phyloP scores from a whole-genome alignment of 2,329 filamentous ascomycete species.

The Botrytis paeoniae region DNA sequence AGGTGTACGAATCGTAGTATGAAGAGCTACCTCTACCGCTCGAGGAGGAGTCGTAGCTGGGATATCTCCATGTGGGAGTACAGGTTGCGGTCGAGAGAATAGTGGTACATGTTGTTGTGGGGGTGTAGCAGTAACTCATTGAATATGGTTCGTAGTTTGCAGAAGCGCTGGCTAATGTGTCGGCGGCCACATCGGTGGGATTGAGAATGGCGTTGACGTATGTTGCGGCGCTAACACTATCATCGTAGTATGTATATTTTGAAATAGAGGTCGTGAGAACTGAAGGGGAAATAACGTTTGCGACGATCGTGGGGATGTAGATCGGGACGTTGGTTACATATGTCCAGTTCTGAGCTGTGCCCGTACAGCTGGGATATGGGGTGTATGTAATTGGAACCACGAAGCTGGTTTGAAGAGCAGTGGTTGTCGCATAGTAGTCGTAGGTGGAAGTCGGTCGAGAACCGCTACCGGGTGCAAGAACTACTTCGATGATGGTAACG shows the following conservation, averaged over 20 bases:
- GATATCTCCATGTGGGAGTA: not conserved
- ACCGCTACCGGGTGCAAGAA: not conserved
- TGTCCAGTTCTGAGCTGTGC: not conserved
- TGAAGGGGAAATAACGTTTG: not conserved
- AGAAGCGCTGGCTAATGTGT: not conserved
- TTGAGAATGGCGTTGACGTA: not conserved
- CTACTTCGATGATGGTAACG: not conserved
- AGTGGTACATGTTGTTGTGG: not conserved
- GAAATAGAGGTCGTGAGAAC: not conserved
- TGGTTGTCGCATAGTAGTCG: not conserved
- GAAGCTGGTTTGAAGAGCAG: not conserved
- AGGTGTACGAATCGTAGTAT: not conserved
- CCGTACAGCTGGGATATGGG: not conserved
- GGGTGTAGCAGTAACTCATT: not conserved
- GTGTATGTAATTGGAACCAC: not conserved
- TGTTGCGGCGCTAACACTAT: not conserved
- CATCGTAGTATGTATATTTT: not conserved
- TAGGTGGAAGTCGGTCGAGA: not conserved
- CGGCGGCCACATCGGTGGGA: not conserved
- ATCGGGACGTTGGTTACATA: slow-evolving; percentile 1
- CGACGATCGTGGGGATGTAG: not conserved
- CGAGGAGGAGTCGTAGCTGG: not conserved
- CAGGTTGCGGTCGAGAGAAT: not conserved
- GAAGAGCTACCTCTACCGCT: not conserved
- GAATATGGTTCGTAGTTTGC: not conserved